Evolutionary conservation across 1,139 yeast genomes (phyloP).

Genomic region (Yamadazyma siamensis): DNA sequence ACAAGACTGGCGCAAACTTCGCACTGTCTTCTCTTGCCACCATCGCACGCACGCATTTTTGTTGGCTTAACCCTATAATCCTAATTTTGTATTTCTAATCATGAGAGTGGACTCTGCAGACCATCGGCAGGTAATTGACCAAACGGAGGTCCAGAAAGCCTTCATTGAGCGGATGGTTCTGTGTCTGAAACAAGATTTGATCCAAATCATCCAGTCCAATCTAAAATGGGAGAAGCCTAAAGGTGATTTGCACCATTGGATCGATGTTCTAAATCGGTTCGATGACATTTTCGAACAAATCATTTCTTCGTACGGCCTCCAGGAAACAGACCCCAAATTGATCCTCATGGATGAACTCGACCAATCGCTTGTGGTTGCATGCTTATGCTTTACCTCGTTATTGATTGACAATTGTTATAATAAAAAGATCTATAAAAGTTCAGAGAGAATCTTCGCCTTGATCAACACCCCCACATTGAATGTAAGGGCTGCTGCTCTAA

Average conservation of each 20-base stretch:
- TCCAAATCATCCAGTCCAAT: no score
- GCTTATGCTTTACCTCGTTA: conserved; percentile 60
- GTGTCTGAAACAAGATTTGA: no score
- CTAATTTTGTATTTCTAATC: no score
- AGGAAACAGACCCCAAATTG: conserved; percentile 45
- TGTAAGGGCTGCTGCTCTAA: conserved; percentile 60
- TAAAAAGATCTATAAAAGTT: conserved; percentile 63
- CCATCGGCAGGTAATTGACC: no score
- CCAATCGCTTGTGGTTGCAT: conserved; percentile 41
- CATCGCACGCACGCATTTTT: no score
- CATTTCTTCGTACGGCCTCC: conserved; percentile 54
- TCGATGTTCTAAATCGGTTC: conserved; percentile 68
- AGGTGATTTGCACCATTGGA: conserved; percentile 77
- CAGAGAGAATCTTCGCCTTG: conserved; percentile 59
- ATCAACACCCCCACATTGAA: conserved; percentile 58
- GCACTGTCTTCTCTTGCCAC: no score
- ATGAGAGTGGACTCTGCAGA: no score
- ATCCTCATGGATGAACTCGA: conserved; percentile 46
- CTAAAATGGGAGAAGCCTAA: conserved; percentile 61
- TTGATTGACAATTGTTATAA: conserved; percentile 70
- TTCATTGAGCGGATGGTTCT: no score
- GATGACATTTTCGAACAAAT: conserved; percentile 61
- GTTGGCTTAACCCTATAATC: no score
- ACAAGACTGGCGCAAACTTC: no score
- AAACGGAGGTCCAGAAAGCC: no score